Base-by-base conservation (phyloP, 2,329 filamentous ascomycete genomes). In the Aspergillus sp. region DNA sequence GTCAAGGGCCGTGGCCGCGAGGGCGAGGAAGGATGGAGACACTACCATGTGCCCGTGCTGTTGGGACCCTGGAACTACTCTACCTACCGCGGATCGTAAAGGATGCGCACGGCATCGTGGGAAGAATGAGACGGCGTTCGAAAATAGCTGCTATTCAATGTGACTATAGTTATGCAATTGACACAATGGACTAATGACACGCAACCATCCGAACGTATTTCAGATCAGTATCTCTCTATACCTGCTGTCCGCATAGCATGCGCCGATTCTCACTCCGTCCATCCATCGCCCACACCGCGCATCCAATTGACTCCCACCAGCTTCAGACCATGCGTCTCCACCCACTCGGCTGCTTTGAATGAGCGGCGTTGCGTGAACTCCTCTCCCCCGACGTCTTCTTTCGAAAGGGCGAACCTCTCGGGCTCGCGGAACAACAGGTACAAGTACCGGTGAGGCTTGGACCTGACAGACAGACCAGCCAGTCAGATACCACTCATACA, bases 11-110 rank as follows among this genome's bases (percentile, higher is more conserved):
- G 68, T 30, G 70, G 70, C 2, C 60, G 58, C 3, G 73, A 74
- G 44, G 68, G 62, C 0, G 65, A 72, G 53, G 72, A 73, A 49
- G 74, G 71, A 24, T 76, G 74, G 71, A 65, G 73, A 45, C 76
- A 79, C 64, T 79, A 78, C 60, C 76, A 79, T 72, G 76, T 79
- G 16, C 76, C 76, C n/a, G 71, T 79, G 45, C 57, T 79, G 49
- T 59, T 79, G 53, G 76, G 76, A 30, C 76, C 76, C 20, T 79
- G 75, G 75, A 77, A 73, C 50, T 79, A 78, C 60, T 77, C 76
- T 45, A 78, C 76, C 24, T 79, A 79, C 61, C 71, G 76, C 48
- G 76, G 76, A 10, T 79, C 76, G 44, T 79, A 60, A 68, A 32
- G 52, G 26, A 48, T 36, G 35, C 32, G 19, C 30, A 13, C 11